phyloP scores from a whole-genome alignment of 2,329 filamentous ascomycete genomes.

The Ophiostoma pallidulum region DNA sequence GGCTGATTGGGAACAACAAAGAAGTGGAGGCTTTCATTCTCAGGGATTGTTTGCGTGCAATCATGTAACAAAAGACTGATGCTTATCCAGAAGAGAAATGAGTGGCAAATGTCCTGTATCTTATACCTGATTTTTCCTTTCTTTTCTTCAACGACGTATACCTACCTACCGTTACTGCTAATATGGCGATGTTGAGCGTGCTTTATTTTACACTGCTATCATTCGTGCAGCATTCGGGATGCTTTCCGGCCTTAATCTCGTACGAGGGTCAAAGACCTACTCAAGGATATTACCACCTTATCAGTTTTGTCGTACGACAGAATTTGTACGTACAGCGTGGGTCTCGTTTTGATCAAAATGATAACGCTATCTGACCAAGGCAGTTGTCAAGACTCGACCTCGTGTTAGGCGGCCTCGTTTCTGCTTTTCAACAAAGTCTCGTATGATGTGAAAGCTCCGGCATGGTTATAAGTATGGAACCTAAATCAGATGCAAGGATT shows the following conservation, averaged over 20 bases:
- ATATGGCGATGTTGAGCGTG: neutral
- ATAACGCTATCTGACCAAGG: neutral
- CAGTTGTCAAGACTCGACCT: neutral
- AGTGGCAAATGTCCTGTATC: neutral
- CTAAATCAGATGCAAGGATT: neutral
- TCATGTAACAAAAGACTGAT: neutral
- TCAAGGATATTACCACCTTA: neutral
- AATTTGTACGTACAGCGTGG: neutral
- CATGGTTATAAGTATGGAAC: neutral
- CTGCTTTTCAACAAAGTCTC: neutral
- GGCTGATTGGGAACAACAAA: neutral
- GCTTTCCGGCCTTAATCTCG: neutral
- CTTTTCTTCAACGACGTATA: neutral
- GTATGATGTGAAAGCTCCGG: neutral
- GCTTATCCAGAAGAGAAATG: neutral
- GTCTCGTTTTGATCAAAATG: neutral
- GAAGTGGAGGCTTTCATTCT: too few relatives aligned
- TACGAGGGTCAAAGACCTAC: neutral
- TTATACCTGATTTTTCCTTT: neutral
- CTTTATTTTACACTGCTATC: neutral
- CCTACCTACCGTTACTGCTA: neutral
- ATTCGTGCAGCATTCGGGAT: neutral
- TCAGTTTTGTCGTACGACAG: constrained; percentile 1
- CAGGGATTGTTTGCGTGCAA: neutral
- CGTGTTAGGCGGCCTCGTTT: neutral